A percentile compares a stretch with the other conserved stretches of the same genome.
Conservation (phyloP, 495 filamentous ascomycete species). For the Letharia lupina region DNA sequence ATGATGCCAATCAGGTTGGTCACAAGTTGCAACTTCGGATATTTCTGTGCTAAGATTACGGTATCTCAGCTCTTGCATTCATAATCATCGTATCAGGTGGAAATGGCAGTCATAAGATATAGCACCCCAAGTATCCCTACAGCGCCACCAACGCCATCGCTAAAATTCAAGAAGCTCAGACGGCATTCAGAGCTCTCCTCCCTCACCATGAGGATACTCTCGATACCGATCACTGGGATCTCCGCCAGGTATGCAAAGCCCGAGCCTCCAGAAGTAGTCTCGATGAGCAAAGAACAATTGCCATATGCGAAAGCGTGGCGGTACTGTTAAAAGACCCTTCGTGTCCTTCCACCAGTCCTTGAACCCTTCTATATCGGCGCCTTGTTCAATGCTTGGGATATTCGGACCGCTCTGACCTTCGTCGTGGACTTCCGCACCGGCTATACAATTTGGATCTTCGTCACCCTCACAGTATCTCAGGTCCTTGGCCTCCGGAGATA, state of each 20-base stretch:
- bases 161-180: slow-evolving; percentile 3
- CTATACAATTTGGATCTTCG: slow-evolving; percentile 61
- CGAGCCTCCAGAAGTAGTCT: slow-evolving; percentile 93
- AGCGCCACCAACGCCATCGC: slow-evolving; percentile 17
- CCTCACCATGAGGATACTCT: slow-evolving; percentile 27
- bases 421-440: slow-evolving; percentile 39
- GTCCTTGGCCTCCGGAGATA: slow-evolving; percentile 60
- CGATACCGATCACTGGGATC: slow-evolving; percentile 61
- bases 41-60: neutral
- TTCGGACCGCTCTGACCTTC: slow-evolving; percentile 3
- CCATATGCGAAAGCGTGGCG: slow-evolving; percentile 66
- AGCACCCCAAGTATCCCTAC: slow-evolving; percentile 1
- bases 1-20: slow-evolving; percentile 16
- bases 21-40: neutral
- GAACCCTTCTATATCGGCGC: slow-evolving; percentile 24
- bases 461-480: slow-evolving; percentile 63
- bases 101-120: neutral
- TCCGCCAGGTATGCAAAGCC: slow-evolving; percentile 79
- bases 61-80: neutral
- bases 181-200: neutral
- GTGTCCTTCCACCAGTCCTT: slow-evolving; percentile 21
- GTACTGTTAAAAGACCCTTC: slow-evolving; percentile 41
- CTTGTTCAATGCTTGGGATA: slow-evolving; percentile 23
- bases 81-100: neutral
- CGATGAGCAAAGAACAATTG: slow-evolving; percentile 89